phyloP scores from a whole-genome alignment of 495 filamentous ascomycete species.

The Penicillium argentinense region DNA sequence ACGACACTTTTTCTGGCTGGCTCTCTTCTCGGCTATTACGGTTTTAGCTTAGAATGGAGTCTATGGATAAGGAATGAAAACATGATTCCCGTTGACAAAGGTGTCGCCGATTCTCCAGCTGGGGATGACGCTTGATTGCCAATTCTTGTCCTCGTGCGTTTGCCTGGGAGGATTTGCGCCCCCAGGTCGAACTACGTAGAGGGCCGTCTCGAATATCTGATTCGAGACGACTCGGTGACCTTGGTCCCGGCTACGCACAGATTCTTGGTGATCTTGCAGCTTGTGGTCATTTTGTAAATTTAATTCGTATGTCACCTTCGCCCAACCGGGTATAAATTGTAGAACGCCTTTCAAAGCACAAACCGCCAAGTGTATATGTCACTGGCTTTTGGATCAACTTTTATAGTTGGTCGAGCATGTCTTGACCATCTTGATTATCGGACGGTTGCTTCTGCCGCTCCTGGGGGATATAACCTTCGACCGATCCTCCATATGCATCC shows the following conservation, averaged over 20 bases:
- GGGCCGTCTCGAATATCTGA: constrained; percentile 13
- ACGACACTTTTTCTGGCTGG: constrained; percentile 25
- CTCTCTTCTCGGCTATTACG: constrained; percentile 24
- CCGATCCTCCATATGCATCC: constrained; percentile 41
- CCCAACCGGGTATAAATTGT: constrained; percentile 23
- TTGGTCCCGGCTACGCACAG: constrained; percentile 8
- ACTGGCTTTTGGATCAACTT: constrained; percentile 5
- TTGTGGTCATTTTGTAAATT: constrained; percentile 21
- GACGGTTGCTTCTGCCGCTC: constrained; percentile 10
- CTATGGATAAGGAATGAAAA: constrained; percentile 54
- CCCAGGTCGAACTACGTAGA: constrained; percentile 20
- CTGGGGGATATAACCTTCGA: constrained; percentile 47
- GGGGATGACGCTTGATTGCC: constrained; percentile 92
- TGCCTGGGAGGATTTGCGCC: constrained; percentile 10
- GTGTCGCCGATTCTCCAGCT: constrained; percentile 81
- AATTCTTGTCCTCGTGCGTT: constrained; percentile 51
- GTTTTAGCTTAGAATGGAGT: constrained; percentile 37
- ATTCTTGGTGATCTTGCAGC: constrained; percentile 6
- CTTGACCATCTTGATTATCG: constrained; percentile 23
- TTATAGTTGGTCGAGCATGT: constrained; percentile 41
- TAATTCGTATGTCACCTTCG: constrained; percentile 12
- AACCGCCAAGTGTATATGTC: constrained; percentile 2
- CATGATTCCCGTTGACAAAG: constrained; percentile 63
- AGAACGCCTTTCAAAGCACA: constrained; percentile 14
- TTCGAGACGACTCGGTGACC: constrained; percentile 12